phyloP scores from a whole-genome alignment of 805 yeast genomes.

The Yueomyces sp. region DNA sequence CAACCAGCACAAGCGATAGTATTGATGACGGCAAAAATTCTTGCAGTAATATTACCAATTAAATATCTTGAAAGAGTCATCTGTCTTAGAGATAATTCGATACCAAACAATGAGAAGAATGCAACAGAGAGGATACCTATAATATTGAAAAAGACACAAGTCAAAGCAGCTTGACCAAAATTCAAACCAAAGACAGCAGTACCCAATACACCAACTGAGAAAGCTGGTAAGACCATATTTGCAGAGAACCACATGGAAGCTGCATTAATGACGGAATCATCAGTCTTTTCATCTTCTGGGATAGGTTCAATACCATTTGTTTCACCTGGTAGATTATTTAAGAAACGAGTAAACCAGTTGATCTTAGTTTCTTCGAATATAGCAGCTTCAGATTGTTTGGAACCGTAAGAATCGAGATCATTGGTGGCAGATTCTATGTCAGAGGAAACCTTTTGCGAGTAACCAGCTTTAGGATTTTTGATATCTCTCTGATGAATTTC shows the following conservation, averaged over 20 bases:
- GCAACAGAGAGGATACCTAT: conserved; percentile 75
- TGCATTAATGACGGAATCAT: conserved; percentile 50
- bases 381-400: neutral
- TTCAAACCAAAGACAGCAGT: conserved; percentile 50
- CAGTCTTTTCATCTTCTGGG: conserved; percentile 65
- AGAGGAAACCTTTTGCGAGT: neutral
- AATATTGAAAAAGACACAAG: conserved; percentile 58
- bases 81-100: conserved; percentile 76
- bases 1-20: conserved; percentile 85
- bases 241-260: conserved; percentile 89
- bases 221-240: conserved; percentile 75
- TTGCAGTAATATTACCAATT: conserved; percentile 61
- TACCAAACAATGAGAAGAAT: conserved; percentile 70
- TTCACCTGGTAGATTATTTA: conserved; percentile 30
- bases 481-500: neutral
- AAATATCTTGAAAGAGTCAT: conserved; percentile 70
- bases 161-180: conserved; percentile 58
- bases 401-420: neutral
- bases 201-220: conserved; percentile 64
- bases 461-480: neutral
- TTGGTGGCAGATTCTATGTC: neutral
- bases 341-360: conserved; percentile 14
- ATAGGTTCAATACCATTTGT: conserved; percentile 71
- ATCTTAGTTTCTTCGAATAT: conserved; percentile 4
- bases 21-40: conserved; percentile 67